These are phyloP conservation scores for Acidomyces sp. DNA, from an alignment of 495 filamentous ascomycete genomes.

Conservation along the genomic window DNA sequence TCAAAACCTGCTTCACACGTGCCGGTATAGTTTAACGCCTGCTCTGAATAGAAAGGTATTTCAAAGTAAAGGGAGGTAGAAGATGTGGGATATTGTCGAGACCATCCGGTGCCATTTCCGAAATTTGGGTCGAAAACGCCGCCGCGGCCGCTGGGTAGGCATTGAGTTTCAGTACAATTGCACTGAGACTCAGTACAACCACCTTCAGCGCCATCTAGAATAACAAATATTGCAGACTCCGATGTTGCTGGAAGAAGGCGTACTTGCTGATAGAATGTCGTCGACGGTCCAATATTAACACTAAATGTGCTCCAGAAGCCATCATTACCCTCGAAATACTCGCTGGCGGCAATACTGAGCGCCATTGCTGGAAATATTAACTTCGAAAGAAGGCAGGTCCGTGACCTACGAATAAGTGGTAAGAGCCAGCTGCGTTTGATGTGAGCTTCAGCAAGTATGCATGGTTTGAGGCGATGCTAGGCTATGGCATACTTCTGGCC, in stretches of 20 bases:
- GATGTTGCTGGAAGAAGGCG: neutral
- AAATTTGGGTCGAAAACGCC: neutral
- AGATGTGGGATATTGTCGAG: neutral
- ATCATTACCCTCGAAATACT: constrained; percentile 12
- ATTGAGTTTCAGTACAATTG: no score
- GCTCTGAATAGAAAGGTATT: neutral
- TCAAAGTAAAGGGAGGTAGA: neutral
- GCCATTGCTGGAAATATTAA: no score
- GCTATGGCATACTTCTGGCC: no score
- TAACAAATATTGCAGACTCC: neutral
- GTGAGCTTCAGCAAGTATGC: no score
- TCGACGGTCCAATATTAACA: constrained; percentile 40
- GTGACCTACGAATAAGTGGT: no score
- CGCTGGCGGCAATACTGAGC: constrained; percentile 5
- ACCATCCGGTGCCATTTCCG: neutral
- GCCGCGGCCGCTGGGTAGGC: no score
- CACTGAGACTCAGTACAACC: no score
- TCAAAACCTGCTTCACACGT: neutral
- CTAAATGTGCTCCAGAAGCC: constrained; percentile 29
- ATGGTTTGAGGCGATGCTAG: no score
- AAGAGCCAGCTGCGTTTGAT: no score
- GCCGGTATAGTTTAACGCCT: neutral
- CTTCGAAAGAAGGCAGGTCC: no score
- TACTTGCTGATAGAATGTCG: constrained; percentile 6
- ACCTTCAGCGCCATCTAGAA: no score